These are phyloP conservation scores for Arthrinium phaeospermum DNA, from an alignment of 2,329 filamentous ascomycete genomes.

Conservation along the genomic window DNA sequence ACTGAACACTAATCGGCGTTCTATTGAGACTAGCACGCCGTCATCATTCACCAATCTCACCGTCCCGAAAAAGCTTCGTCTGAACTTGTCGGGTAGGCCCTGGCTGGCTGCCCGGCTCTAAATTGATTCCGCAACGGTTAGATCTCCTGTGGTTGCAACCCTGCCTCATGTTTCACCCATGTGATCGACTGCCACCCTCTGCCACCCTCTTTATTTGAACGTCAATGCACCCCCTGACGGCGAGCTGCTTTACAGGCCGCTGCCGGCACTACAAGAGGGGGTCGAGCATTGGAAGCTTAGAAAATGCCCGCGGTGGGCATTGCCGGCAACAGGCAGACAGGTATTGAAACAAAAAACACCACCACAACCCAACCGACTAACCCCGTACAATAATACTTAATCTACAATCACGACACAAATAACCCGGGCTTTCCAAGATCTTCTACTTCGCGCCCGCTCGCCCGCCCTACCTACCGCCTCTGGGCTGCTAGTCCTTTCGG, in stretches of 20 bases:
- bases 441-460: background rate
- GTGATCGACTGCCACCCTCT: slow-evolving; percentile 13
- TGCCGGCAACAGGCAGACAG: too few species aligned
- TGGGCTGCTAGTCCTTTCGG: background rate
- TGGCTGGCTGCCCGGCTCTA: background rate
- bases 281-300: background rate
- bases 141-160: slow-evolving; percentile 9
- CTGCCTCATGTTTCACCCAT: slow-evolving; percentile 13
- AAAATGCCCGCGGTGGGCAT: background rate
- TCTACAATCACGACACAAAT: background rate
- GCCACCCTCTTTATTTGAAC: slow-evolving; percentile 11
- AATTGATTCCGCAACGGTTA: slow-evolving; percentile 17
- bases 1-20: background rate
- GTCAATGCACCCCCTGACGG: slow-evolving; percentile 12
- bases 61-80: slow-evolving; percentile 4
- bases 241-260: background rate
- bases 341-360: background rate
- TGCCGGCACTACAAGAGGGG: background rate
- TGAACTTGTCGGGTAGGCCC: slow-evolving; percentile 3
- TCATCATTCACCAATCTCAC: background rate
- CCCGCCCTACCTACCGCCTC: background rate
- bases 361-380: background rate
- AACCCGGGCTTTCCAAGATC: background rate
- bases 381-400: background rate
- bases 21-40: background rate